A percentile compares a stretch with the other conserved stretches of the same genome.
Evolutionary conservation across 176 grass and related monocot genomes (phyloP).

Genomic region (Cocos nucifera): DNA sequence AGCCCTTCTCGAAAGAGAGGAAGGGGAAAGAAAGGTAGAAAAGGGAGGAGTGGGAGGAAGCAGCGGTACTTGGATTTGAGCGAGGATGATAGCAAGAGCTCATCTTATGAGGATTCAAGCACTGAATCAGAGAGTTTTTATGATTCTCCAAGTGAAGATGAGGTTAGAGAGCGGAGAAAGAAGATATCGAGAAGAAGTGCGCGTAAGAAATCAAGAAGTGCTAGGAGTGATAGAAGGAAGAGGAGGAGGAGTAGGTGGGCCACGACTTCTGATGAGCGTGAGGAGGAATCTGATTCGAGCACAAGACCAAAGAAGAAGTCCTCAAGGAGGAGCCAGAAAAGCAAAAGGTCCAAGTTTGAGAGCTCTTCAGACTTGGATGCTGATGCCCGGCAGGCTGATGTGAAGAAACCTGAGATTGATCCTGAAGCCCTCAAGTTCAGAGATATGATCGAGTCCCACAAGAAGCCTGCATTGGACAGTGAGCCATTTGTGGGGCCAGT

Average conservation of each 20-base stretch:
- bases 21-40: constrained; percentile 14
- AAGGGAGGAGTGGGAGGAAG: constrained; percentile 30
- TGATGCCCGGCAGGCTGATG: constrained; percentile 30
- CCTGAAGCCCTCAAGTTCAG: constrained; percentile 83
- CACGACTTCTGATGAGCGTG: background rate
- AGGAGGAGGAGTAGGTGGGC: too few species aligned
- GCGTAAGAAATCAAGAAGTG: constrained; percentile 29
- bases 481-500: constrained; percentile 70
- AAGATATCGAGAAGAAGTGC: constrained; percentile 20
- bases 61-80: constrained; percentile 28
- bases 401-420: constrained; percentile 40
- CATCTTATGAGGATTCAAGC: constrained; percentile 17
- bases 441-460: constrained; percentile 82
- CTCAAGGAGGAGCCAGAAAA: constrained; percentile 30
- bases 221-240: constrained; percentile 11
- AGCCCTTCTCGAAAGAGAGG: constrained; percentile 22
- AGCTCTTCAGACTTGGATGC: constrained; percentile 10
- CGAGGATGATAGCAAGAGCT: constrained; percentile 21
- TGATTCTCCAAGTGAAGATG: constrained; percentile 34
- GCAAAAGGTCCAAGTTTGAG: constrained; percentile 29
- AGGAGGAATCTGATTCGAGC: constrained; percentile 28
- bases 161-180: constrained; percentile 21
- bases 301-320: constrained; percentile 24
- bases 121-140: constrained; percentile 30
- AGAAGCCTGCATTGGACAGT: constrained; percentile 66